Conservation (phyloP, 257 asterid genomes). For the Nicotiana tabacum region DNA sequence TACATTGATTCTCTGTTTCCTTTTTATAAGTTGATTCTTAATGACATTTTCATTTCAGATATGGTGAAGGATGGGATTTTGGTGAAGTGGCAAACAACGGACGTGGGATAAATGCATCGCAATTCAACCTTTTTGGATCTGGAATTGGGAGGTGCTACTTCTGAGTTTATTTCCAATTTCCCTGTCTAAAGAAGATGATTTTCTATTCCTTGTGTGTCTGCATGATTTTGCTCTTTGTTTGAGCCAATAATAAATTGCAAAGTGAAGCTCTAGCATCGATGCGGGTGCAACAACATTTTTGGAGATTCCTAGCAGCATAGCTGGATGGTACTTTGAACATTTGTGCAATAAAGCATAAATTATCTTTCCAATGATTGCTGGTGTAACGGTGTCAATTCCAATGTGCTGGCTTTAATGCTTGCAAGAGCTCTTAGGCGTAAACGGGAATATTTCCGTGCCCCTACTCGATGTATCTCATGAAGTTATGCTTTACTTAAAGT, state of each 20-base stretch:
- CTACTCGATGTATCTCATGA: not conserved
- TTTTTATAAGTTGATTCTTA: conserved; percentile 5
- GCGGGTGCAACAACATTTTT: no score
- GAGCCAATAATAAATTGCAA: not conserved
- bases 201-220: not conserved
- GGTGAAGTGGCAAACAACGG: conserved; percentile 92
- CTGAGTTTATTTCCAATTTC: conserved; percentile 2
- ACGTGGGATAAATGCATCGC: conserved; percentile 90
- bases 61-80: conserved; percentile 99
- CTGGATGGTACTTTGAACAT: not conserved
- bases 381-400: not conserved
- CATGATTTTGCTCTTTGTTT: not conserved
- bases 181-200: not conserved
- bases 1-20: not conserved
- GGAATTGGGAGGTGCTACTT: conserved; percentile 84
- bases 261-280: not conserved
- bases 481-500: not conserved
- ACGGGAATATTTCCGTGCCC: not conserved
- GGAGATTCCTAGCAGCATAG: no score
- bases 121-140: conserved; percentile 68
- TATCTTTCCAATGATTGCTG: not conserved
- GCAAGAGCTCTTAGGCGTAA: not conserved
- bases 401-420: not conserved
- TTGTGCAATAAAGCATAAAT: not conserved
- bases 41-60: conserved; percentile 35